Conservation (phyloP, 345 rosid genomes). For the Gossypium longicalyx region DNA sequence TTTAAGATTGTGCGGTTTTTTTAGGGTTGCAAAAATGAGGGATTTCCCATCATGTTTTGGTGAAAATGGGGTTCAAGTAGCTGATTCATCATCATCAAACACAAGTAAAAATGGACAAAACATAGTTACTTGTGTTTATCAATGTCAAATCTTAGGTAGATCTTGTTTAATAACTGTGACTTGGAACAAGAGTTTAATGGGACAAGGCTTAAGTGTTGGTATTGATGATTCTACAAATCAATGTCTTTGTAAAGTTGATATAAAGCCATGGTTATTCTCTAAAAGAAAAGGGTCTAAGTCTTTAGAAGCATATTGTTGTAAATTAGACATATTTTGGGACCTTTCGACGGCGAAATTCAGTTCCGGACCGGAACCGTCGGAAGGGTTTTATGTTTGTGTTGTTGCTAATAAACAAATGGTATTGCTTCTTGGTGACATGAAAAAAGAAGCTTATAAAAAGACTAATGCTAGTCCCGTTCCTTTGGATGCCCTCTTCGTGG, state of each 20-base stretch:
- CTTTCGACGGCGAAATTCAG: slow-evolving; percentile 77
- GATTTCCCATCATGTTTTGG: slow-evolving; percentile 97
- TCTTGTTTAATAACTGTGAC: slow-evolving; percentile 66
- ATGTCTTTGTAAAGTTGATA: slow-evolving; percentile 83
- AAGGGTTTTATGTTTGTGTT: slow-evolving; percentile 73
- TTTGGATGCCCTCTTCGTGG: slow-evolving; percentile 47
- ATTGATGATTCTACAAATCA: slow-evolving; percentile 72
- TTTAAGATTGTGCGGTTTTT: not conserved
- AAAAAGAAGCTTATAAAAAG: slow-evolving; percentile 81
- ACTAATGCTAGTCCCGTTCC: slow-evolving; percentile 39
- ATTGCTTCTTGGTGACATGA: slow-evolving; percentile 87
- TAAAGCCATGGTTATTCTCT: slow-evolving; percentile 91
- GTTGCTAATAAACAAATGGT: slow-evolving; percentile 67
- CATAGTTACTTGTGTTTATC: slow-evolving; percentile 68
- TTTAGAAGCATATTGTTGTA: slow-evolving; percentile 62
- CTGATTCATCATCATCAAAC: slow-evolving; percentile 72
- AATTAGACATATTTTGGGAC: slow-evolving; percentile 80
- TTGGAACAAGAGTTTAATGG: slow-evolving; percentile 93
- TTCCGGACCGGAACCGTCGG: slow-evolving; percentile 81
- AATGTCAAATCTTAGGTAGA: slow-evolving; percentile 59
- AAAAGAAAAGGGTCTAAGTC: slow-evolving; percentile 86
- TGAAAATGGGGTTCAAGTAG: slow-evolving; percentile 84
- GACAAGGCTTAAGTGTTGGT: slow-evolving; percentile 72
- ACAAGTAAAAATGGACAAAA: slow-evolving; percentile 62
- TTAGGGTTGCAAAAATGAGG: slow-evolving; percentile 44